Percentiles rank a stretch among this genome's conserved stretches.
Evolutionary conservation across 1,284 basidiomycete genomes (phyloP).

Genomic region (Phenoliferia sp.): DNA sequence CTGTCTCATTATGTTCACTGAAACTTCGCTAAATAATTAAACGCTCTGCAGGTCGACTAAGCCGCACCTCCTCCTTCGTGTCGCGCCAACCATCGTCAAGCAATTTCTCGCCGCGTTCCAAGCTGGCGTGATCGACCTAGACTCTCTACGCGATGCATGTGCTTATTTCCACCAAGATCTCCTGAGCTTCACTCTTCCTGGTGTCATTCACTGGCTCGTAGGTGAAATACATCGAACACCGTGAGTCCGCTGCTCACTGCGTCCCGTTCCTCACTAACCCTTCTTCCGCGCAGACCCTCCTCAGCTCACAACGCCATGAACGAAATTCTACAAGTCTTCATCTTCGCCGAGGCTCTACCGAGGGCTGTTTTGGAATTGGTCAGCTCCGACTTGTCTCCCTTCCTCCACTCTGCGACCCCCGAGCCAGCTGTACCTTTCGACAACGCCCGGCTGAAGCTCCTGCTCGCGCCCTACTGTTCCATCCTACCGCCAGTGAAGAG

Average conservation of each 20-base stretch:
- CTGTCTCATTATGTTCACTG: conserved; percentile 4
- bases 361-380: conserved; percentile 17
- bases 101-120: conserved; percentile 48
- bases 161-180: conserved; percentile 52
- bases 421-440: not conserved
- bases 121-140: conserved; percentile 48
- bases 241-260: conserved; percentile 8
- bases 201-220: conserved; percentile 44
- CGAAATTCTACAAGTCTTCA: conserved; percentile 23
- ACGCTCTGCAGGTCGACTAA: conserved; percentile 43
- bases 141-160: conserved; percentile 49
- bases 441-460: not conserved
- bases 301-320: conserved; percentile 10
- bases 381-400: conserved; percentile 1
- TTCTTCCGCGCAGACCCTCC: not conserved
- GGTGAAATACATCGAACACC: conserved; percentile 21
- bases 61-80: conserved; percentile 44
- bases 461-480: not conserved
- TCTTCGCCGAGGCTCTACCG: conserved; percentile 20
- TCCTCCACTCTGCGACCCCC: not conserved
- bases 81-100: conserved; percentile 48
- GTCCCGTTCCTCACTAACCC: not conserved
- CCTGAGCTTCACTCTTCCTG: conserved; percentile 50
- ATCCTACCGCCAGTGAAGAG: not conserved
- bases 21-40: no score